Base-by-base conservation (phyloP, 1,139 yeast genomes). In the Tardiomyces digboiensis region DNA sequence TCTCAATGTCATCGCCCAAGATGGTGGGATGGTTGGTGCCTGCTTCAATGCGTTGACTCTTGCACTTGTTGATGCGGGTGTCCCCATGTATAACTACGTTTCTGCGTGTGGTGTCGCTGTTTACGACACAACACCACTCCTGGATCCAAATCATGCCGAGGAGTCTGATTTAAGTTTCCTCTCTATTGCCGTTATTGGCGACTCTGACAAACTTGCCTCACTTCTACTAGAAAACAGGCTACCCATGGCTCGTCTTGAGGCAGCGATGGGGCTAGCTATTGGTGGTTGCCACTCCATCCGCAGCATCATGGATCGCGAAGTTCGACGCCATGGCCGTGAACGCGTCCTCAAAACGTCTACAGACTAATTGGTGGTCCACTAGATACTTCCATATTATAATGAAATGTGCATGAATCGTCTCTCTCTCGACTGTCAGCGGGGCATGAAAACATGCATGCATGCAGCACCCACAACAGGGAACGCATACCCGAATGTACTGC, bases 1-100 rank as follows among this genome's bases (percentile, higher is more conserved):
- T 44, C 67, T 89, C 16, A 86, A 85, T 53, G 88, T 91, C 0
- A 69, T 91, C 47, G 81, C 91, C 8, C 87, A 87, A 56, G 98
- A 93, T 59, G 98, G 98, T 29, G 95, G 96, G 0, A 61, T 89
- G 41, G 66, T 91, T 52, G 78, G 95, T 0, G 74, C 85, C 1
- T 77, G 93, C 56, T 72, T 87, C 42, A 91, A 93, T 60, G 87
- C 97, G n/a, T 76, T 85, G 42, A 86, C 96, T 1, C 67, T 91
- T 53, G 97, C 96, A 0, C 70, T 91, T 42, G 79, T 91, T 40
- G 97, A 93, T 65, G 97, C 97, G 1, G 98, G 98, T 40, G 81
- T 91, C 39, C 85, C 97, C 16, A 82, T 91, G 86, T 83, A 83
- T 58, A 97, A 91, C 60, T 89, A 86, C 59, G 83, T 91, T 13